These are phyloP conservation scores for Mortierella sp. DNA, from an alignment of 371 early-diverging fungal genomes.

Conservation along the genomic window DNA sequence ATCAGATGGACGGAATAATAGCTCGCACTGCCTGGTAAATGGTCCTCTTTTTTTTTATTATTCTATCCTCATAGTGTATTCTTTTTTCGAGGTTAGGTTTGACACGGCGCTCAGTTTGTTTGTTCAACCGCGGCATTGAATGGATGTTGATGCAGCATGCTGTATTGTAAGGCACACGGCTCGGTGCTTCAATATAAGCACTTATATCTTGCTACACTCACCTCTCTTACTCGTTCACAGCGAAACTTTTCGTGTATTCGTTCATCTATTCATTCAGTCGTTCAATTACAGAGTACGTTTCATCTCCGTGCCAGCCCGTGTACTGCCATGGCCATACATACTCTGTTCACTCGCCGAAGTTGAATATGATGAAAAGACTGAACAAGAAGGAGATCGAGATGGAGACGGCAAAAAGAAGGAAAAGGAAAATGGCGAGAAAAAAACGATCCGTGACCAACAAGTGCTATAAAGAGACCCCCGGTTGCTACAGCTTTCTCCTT, in stretches of 20 bases:
- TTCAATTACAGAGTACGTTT: background rate
- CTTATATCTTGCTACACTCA: too few relatives aligned
- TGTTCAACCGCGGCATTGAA: too few relatives aligned
- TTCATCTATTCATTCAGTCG: background rate
- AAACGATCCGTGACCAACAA: conserved; percentile 7
- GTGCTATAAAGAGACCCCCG: background rate
- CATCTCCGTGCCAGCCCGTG: background rate
- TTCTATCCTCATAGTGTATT: background rate
- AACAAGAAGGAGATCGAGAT: background rate
- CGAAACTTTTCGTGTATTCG: background rate
- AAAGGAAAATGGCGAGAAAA: background rate
- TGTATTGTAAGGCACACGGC: too few relatives aligned
- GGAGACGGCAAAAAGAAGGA: background rate
- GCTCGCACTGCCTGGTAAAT: background rate
- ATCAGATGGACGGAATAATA: background rate
- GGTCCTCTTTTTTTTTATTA: background rate
- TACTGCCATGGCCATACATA: background rate
- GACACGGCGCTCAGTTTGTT: too few relatives aligned
- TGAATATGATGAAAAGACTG: background rate
- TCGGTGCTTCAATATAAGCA: too few relatives aligned
- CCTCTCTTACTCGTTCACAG: background rate
- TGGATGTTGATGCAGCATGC: too few relatives aligned
- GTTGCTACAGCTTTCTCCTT: background rate
- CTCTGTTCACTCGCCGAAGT: background rate
- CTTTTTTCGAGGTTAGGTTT: too few relatives aligned